Evolutionary conservation across 371 early-diverging fungal genomes (phyloP).

Genomic region (Polyrhizophydium stewartii): DNA sequence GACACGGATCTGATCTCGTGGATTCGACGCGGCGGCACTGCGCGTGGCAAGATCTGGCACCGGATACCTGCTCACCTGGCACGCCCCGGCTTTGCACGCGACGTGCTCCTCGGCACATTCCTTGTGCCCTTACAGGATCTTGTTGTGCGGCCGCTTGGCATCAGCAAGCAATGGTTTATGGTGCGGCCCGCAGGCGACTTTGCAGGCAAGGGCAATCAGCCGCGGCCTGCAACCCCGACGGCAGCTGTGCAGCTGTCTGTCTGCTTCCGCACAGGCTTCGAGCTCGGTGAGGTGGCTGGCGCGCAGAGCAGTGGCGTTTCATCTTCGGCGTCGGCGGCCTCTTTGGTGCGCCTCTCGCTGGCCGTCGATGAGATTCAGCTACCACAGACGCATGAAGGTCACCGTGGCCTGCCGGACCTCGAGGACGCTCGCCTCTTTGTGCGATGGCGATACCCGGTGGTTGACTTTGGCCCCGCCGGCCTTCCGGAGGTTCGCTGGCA

Average conservation of each 20-base stretch:
- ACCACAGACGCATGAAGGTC: no score
- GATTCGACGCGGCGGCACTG: constrained; percentile 21
- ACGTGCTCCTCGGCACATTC: constrained; percentile 27
- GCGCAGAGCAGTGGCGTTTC: no score
- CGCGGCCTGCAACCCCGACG: neutral
- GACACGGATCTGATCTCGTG: constrained; percentile 19
- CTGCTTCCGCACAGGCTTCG: constrained; percentile 13
- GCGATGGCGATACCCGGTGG: constrained; percentile 1
- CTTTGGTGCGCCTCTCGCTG: no score
- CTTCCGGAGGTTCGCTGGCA: neutral
- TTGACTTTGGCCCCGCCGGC: neutral
- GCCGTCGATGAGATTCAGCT: no score
- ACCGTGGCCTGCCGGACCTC: no score
- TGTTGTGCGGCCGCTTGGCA: constrained; percentile 15
- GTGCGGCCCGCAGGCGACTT: constrained; percentile 5
- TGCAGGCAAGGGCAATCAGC: no score
- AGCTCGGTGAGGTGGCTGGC: constrained; percentile 8
- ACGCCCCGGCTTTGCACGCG: neutral
- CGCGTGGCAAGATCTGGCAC: constrained; percentile 29
- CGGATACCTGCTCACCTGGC: constrained; percentile 1
- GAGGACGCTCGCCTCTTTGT: no score
- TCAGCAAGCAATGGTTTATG: constrained; percentile 21
- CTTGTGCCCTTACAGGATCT: constrained; percentile 21
- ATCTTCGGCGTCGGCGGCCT: no score
- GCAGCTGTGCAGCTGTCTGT: constrained; percentile 26